Evolutionary conservation across 805 yeast species (phyloP), one percentile per base, ranked within the genome.

Genomic region (Saturnispora saitoi): DNA sequence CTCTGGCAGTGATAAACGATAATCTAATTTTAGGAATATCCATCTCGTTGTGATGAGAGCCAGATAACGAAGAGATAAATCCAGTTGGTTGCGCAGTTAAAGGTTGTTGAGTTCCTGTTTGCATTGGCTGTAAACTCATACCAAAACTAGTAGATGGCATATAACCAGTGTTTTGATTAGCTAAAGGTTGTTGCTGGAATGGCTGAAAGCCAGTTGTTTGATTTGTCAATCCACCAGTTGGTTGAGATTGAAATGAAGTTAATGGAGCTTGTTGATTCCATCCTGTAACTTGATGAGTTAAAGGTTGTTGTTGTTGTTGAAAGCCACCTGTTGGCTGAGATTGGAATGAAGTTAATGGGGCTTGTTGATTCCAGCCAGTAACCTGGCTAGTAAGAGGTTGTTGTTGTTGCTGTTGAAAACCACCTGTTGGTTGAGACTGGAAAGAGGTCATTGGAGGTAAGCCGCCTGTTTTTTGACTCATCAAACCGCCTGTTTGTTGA

Each of bases 1-100:
- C 97, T 31, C 77, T 78, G 22, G 85, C 83, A 3, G 95, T 80
- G 53, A 91, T 78, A 62, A 91, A 91, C 10, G 95, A 81, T 46
- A 91, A 71, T 56, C 97, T 77, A 51, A 86, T 85, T 55, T 70
- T 70, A 39, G 93, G 93, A 53, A 85, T 80, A 59, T 80, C 81
- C 53, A 86, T 58, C 15, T 73, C 80, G 36, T 67, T 72, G 60
- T 81, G 80, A 14, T 55, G 55, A 4, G 53, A 34, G 15, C 54
- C 52, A 14, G 54, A 42, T 41, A 60, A 51, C 9, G 66, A 50
- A 15, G 70, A 63, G 26, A 71, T 69, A 46, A 68, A 71, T 4
- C 81, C 79, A 14, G 80, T 73, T 43, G 70, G 74, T 54, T 69
- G 76, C 8, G 71, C 58, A 40, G 65, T 65, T 45, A 72, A 52